phyloP scores from a whole-genome alignment of 306 rosid genomes.

The Pyrus bretschneideri region DNA sequence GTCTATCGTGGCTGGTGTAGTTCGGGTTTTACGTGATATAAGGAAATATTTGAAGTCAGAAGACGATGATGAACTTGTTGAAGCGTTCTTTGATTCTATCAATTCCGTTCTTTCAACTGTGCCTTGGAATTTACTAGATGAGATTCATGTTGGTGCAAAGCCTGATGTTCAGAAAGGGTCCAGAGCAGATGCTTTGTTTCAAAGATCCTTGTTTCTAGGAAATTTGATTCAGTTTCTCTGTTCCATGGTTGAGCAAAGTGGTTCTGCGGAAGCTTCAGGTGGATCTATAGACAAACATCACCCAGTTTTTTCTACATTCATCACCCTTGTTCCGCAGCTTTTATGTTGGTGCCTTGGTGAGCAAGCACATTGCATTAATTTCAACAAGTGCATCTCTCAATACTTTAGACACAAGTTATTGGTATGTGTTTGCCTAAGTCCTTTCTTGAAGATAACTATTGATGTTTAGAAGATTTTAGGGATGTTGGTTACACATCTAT shows the following conservation, averaged over 20 bases:
- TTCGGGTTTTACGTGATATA: slow-evolving; percentile 42
- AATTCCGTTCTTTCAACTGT: slow-evolving; percentile 44
- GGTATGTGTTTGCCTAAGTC: slow-evolving; percentile 41
- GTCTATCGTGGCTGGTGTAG: slow-evolving; percentile 49
- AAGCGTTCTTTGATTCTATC: slow-evolving; percentile 45
- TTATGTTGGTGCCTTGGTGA: slow-evolving; percentile 46
- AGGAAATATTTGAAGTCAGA: slow-evolving; percentile 52
- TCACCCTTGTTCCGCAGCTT: slow-evolving; percentile 56
- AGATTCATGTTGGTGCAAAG: slow-evolving; percentile 19
- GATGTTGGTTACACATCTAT: neutral
- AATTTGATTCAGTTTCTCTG: slow-evolving; percentile 67
- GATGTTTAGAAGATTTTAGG: neutral
- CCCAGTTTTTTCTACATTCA: slow-evolving; percentile 32
- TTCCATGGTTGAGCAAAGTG: slow-evolving; percentile 57
- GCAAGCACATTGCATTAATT: slow-evolving; percentile 30
- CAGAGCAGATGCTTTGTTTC: slow-evolving; percentile 12
- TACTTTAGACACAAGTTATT: slow-evolving; percentile 80
- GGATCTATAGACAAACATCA: slow-evolving; percentile 34
- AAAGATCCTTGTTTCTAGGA: slow-evolving; percentile 51
- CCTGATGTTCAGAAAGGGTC: slow-evolving; percentile 18
- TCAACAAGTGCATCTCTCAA: slow-evolving; percentile 34
- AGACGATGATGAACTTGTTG: slow-evolving; percentile 32
- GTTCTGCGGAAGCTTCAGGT: slow-evolving; percentile 34
- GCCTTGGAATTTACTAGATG: slow-evolving; percentile 50
- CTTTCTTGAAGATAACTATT: neutral